Evolutionary conservation across 345 rosid genomes (phyloP).

Genomic region (Noccaea bulbosa): DNA sequence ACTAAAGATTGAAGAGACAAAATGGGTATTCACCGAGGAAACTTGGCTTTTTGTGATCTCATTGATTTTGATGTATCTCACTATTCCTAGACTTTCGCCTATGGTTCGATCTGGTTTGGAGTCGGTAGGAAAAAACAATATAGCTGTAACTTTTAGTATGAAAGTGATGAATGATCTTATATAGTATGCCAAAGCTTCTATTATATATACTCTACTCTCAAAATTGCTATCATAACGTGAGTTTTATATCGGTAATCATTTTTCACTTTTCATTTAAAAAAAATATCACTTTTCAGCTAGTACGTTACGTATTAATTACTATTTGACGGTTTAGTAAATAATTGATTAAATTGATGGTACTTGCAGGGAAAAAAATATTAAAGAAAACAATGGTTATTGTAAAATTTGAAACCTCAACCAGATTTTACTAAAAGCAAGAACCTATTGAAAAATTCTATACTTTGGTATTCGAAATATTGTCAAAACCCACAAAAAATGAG

Average conservation of each 20-base stretch:
- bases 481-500: constrained; percentile 48
- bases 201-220: too few relatives aligned
- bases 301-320: constrained; percentile 15
- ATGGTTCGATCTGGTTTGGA: constrained; percentile 1
- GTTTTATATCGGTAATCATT: too few relatives aligned
- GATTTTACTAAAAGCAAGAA: constrained; percentile 40
- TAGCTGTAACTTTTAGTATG: background rate
- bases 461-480: constrained; percentile 47
- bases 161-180: background rate
- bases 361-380: constrained; percentile 5
- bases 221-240: background rate
- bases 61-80: constrained; percentile 2
- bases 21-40: constrained; percentile 32
- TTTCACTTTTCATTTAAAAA: too few relatives aligned
- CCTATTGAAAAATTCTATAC: constrained; percentile 50
- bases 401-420: background rate
- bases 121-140: constrained; percentile 1
- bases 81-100: constrained; percentile 9
- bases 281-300: background rate
- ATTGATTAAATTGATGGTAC: constrained; percentile 24
- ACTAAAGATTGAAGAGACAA: constrained; percentile 28
- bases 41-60: constrained; percentile 29
- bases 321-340: constrained; percentile 25
- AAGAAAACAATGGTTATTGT: constrained; percentile 12
- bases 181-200: background rate